Base-by-base conservation (phyloP, 208 protist genomes). In the Acanthamoeba sp. region DNA sequence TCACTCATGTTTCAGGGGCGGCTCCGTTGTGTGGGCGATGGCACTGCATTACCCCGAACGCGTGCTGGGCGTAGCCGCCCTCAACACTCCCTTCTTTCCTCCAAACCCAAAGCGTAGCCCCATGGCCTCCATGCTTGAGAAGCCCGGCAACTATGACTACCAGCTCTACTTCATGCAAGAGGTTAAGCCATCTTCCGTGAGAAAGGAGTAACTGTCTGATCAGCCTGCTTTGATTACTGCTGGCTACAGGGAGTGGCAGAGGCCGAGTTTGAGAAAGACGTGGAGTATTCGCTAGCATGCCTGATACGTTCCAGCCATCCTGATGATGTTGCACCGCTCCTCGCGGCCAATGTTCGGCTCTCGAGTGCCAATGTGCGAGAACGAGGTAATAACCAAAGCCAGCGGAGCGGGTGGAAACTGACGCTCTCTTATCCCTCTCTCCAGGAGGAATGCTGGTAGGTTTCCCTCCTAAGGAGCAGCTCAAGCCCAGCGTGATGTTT, bases 151-250 rank as follows among this genome's bases (percentile, higher is more conserved):
- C 38, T 90, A 73, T 24, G 91, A 94, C 32, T 94, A 94, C 76
- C 91, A 94, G 52, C 91, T 94, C 42, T 94, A 94, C 73, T 89
- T 94, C 45, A 78, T 55, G 80, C 34, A 59, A 18, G 55, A 48
- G 82, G 48, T 89, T n/a, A n/a, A n/a, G n/a, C n/a, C n/a, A n/a
- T n/a, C n/a, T n/a, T n/a, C n/a, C n/a, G n/a, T n/a, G n/a, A n/a
- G n/a, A n/a, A n/a, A n/a, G n/a, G n/a, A n/a, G n/a, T n/a, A n/a
- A n/a, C n/a, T n/a, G n/a, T n/a, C 32, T 27, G 16, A 87, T 57
- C 14, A 12, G 78, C 45, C 78, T 27, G 36, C 57, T 52, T 52
- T 14, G 48, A 14, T 18, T 18, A 0, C 48, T 55, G 12, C 48
- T 55, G 20, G 32, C 42, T 24, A 71, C 42, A 32, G 66, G 38